Evolutionary conservation across 2,329 filamentous ascomycete genomes (phyloP), one percentile per base, ranked within the genome.

Genomic region (Fusarium stilboides): DNA sequence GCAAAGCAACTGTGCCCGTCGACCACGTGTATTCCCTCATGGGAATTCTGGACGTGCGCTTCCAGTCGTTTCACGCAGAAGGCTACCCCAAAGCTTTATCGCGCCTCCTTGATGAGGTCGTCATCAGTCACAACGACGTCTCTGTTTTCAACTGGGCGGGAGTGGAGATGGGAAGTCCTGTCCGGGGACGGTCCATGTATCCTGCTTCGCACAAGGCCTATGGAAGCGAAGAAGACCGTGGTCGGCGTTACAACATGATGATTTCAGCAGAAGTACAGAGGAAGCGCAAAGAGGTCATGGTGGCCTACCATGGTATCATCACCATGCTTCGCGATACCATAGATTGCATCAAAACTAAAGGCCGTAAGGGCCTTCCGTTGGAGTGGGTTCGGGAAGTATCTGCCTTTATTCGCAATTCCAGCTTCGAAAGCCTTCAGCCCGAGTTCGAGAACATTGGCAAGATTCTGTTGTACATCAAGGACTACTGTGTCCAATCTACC

Each of bases 21-120:
- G 55, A 57, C 12, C 47, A 57, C 10, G 55, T 57, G 0, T 57
- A 57, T 19, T 54, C 47, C 1, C 55, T 57, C 2, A 57, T 57
- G 55, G 55, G 55, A 15, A 57, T 57, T 5, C 47, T 57, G 7
- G n/a, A 33, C 1, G 55, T 57, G 3, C 55, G 55, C 1, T 57
- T 57, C 15, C 55, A 54, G 12, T 53, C 55, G 0, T 57, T 57
- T 6, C 47, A 53, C 7, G 55, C 55, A 4, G 55, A 57, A 8
- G 47, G 55, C 0, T 57, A 57, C 8, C 37, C 55, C 5, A 57
- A 57, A 8, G 55, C 55, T 1, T 2, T 57, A 15, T 43, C 55
- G 0, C 55, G 55, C 2, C 55, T 57, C 5, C 47, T 57, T 0
- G 55, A 57, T 10, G 55, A 57, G 15, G 55, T 57, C 1, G 14